Percentiles rank a stretch among this genome's conserved stretches.
These are phyloP conservation scores for Ploettnerulaceae sp. DNA, from an alignment of 2,329 filamentous ascomycete species.

Conservation along the genomic window DNA sequence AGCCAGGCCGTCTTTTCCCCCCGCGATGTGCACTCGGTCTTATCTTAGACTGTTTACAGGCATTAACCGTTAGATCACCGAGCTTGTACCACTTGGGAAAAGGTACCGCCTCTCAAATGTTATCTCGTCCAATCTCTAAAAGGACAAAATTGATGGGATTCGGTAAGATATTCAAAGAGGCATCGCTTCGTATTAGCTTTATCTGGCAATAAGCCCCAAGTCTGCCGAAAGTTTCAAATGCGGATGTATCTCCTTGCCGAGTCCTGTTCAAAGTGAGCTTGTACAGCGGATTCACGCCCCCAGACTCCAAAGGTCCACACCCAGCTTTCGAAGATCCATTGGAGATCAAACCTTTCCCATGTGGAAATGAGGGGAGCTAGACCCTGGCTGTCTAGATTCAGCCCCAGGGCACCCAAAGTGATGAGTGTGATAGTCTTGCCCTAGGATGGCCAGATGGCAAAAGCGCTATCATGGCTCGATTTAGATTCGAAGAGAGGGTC, in stretches of 20 bases:
- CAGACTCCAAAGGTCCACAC: too few relatives aligned
- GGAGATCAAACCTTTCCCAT: too few relatives aligned
- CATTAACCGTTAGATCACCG: background rate
- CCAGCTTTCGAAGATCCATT: too few relatives aligned
- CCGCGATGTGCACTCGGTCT: background rate
- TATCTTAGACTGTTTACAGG: background rate
- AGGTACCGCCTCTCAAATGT: background rate
- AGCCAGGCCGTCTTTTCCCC: too few relatives aligned
- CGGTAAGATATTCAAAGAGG: background rate
- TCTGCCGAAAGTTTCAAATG: background rate
- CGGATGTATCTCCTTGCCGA: too few relatives aligned
- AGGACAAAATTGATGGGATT: background rate
- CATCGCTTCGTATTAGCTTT: background rate
- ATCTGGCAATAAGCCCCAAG: background rate
- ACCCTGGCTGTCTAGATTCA: background rate
- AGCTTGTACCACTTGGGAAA: background rate
- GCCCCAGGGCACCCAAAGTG: background rate
- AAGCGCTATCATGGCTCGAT: background rate
- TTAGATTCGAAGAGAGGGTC: background rate
- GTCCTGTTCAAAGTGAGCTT: too few relatives aligned
- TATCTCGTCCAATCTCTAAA: constrained; percentile 1
- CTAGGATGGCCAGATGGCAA: background rate
- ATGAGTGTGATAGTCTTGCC: background rate
- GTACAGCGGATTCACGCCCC: background rate
- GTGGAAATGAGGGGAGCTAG: constrained; percentile 1